These are phyloP conservation scores for Backusella liffmaniae DNA, from an alignment of 192 early-diverging fungal genomes.

Conservation along the genomic window DNA sequence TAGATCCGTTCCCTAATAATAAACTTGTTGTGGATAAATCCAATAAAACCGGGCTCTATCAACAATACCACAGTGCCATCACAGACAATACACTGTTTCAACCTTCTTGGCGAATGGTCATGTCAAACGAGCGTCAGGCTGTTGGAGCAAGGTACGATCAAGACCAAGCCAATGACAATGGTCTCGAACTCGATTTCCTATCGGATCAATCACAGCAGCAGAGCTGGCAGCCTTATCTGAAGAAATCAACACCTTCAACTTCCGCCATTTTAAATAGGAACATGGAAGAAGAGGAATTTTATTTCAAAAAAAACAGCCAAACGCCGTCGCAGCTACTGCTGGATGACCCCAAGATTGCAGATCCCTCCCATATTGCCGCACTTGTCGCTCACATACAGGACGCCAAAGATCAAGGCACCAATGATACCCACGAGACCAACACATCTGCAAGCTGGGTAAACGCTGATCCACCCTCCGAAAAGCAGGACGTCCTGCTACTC, in stretches of 20 bases:
- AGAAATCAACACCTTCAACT: slow-evolving; percentile 5
- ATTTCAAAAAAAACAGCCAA: slow-evolving; percentile 3
- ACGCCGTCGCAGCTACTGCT: background rate
- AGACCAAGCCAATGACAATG: background rate
- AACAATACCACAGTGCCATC: background rate
- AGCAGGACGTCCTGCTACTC: background rate
- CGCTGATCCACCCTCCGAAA: background rate
- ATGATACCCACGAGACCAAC: background rate
- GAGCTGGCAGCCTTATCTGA: slow-evolving; percentile 1
- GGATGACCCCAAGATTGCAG: background rate
- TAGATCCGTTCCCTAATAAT: background rate
- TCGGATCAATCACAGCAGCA: background rate
- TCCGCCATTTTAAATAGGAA: background rate
- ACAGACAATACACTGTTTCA: background rate
- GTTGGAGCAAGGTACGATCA: background rate
- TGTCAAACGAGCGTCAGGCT: background rate
- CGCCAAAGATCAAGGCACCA: background rate
- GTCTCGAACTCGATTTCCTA: background rate
- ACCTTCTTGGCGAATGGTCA: background rate
- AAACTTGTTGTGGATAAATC: background rate
- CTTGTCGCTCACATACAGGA: slow-evolving; percentile 10
- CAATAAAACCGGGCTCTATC: background rate
- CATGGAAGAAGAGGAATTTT: background rate
- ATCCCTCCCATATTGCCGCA: slow-evolving; percentile 12
- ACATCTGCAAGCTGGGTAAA: background rate